Conservation (phyloP, 179 eudicot species). For the Corrigiola litoralis region DNA sequence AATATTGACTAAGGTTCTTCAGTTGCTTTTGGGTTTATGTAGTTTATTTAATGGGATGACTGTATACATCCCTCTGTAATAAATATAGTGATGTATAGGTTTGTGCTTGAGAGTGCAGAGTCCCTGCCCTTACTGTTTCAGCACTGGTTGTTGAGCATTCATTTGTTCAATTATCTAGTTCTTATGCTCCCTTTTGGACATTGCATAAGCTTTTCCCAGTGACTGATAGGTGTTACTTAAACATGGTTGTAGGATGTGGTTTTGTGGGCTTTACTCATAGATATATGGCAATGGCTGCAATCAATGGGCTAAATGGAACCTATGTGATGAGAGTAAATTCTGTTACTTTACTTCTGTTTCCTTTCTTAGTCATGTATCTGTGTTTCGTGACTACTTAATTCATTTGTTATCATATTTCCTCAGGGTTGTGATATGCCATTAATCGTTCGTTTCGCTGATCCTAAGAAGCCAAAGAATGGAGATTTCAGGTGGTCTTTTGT, state of each 20-base stretch:
- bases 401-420: conserved; percentile 6
- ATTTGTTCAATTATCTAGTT: background rate
- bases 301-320: conserved; percentile 63
- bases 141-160: no score
- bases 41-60: background rate
- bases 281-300: conserved; percentile 92
- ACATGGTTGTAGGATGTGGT: conserved; percentile 53
- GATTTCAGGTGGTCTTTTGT: conserved; percentile 55
- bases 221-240: background rate
- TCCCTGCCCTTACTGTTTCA: no score
- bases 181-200: conserved; percentile 1
- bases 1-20: background rate
- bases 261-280: conserved; percentile 64
- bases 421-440: conserved; percentile 91
- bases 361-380: conserved; percentile 1
- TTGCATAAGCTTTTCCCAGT: background rate
- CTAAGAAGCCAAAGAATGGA: conserved; percentile 82
- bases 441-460: conserved; percentile 93
- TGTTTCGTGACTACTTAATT: background rate
- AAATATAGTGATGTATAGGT: background rate
- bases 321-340: conserved; percentile 70
- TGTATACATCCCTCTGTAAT: background rate
- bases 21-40: background rate
- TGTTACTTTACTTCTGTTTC: conserved; percentile 2
- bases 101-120: no score